Conservation (phyloP, 2,329 filamentous ascomycete genomes). For the Hypoxylon sp. region DNA sequence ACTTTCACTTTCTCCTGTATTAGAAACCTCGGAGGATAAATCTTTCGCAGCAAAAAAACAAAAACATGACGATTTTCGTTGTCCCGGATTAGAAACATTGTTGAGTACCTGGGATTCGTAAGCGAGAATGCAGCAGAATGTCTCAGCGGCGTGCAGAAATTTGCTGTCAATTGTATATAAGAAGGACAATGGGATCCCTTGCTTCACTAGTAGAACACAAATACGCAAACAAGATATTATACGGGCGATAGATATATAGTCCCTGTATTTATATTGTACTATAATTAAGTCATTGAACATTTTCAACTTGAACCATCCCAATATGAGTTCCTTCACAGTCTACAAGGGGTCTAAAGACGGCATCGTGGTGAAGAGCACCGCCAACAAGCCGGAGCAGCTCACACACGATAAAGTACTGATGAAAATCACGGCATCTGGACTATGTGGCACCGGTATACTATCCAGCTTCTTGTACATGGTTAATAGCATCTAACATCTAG, state of each 20-base stretch:
- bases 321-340: conserved; percentile 67
- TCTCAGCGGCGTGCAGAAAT: neutral
- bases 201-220: conserved; percentile 6
- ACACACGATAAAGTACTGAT: conserved; percentile 71
- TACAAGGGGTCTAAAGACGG: conserved; percentile 74
- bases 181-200: neutral
- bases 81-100: conserved; percentile 10
- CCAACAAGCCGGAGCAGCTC: conserved; percentile 62
- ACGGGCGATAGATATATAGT: neutral
- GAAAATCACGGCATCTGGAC: conserved; percentile 75
- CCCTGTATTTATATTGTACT: neutral
- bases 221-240: conserved; percentile 4
- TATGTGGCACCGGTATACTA: conserved; percentile 70
- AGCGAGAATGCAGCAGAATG: neutral
- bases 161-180: conserved; percentile 14
- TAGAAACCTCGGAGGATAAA: conserved; percentile 6
- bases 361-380: conserved; percentile 66
- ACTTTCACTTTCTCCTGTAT: conserved; percentile 6
- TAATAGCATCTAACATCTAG: conserved; percentile 57
- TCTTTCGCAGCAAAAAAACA: neutral
- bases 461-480: neutral
- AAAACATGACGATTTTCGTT: neutral
- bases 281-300: neutral
- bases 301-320: neutral
- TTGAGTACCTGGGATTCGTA: neutral